Evolutionary conservation across 2,329 filamentous ascomycete genomes (phyloP).

Genomic region (Fusarium marasasianum): DNA sequence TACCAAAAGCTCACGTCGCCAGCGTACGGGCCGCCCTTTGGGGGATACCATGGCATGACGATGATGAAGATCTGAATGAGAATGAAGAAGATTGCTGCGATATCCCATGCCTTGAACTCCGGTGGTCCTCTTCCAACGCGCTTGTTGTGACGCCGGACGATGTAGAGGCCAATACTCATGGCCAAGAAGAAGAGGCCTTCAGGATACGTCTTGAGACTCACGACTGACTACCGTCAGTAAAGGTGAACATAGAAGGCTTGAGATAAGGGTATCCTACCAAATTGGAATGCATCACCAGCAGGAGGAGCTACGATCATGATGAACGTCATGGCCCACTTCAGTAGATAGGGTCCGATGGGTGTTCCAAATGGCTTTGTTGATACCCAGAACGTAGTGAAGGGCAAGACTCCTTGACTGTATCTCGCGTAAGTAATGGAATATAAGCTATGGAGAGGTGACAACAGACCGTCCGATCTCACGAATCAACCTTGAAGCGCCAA

Average conservation of each 20-base stretch:
- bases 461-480: slow-evolving; percentile 69
- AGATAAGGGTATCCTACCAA: slow-evolving; percentile 46
- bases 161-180: slow-evolving; percentile 65
- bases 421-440: slow-evolving; percentile 47
- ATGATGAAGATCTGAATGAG: slow-evolving; percentile 69
- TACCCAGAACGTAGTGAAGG: slow-evolving; percentile 68
- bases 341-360: slow-evolving; percentile 65
- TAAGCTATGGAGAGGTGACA: slow-evolving; percentile 64
- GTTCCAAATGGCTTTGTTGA: slow-evolving; percentile 72
- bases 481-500: slow-evolving; percentile 65
- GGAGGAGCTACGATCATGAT: slow-evolving; percentile 70
- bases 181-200: slow-evolving; percentile 65
- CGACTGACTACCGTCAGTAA: slow-evolving; percentile 51
- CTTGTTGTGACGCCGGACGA: slow-evolving; percentile 65
- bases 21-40: slow-evolving; percentile 64
- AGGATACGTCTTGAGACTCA: slow-evolving; percentile 69
- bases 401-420: slow-evolving; percentile 64
- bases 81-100: slow-evolving; percentile 67
- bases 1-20: slow-evolving; percentile 80
- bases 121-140: slow-evolving; percentile 58
- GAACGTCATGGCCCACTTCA: slow-evolving; percentile 67
- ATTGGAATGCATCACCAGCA: slow-evolving; percentile 71
- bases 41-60: slow-evolving; percentile 78
- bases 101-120: slow-evolving; percentile 68
- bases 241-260: too few species aligned